These are phyloP conservation scores for Inonotus hispidus DNA, from an alignment of 1,284 basidiomycete genomes.

Conservation along the genomic window DNA sequence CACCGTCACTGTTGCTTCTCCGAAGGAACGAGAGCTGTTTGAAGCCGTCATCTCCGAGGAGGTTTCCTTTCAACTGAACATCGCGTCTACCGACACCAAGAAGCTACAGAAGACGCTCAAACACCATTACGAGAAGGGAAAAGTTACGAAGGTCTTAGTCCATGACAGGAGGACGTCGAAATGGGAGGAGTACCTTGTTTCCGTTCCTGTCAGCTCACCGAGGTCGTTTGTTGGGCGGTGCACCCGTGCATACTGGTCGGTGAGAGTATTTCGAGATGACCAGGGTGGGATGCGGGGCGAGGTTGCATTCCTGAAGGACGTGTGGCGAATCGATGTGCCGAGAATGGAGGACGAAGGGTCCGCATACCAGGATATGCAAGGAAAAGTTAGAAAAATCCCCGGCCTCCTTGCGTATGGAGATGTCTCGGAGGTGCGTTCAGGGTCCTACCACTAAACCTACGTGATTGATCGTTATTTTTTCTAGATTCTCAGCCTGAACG, in stretches of 20 bases:
- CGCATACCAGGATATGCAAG: slow-evolving; percentile 6
- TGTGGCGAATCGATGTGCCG: slow-evolving; percentile 19
- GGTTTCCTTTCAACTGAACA: not conserved
- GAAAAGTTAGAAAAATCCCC: not conserved
- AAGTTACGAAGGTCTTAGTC: not conserved
- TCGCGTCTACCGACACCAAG: not conserved
- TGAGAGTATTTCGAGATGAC: slow-evolving; percentile 7
- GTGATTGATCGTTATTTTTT: no score
- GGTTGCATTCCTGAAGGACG: slow-evolving; percentile 25
- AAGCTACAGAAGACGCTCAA: not conserved
- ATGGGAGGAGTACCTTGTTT: not conserved
- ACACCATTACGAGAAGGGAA: not conserved
- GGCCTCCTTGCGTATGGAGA: not conserved
- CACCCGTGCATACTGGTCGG: not conserved
- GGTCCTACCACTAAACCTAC: no score
- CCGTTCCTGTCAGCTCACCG: not conserved
- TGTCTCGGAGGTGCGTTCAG: not conserved
- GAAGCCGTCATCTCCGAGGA: not conserved
- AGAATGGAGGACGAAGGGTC: slow-evolving; percentile 19
- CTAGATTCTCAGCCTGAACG: not conserved
- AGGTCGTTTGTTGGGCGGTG: not conserved
- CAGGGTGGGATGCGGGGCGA: not conserved
- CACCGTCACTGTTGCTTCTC: not conserved
- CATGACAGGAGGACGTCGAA: not conserved
- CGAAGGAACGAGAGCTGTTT: not conserved